Conservation (phyloP, 148 eudicot genomes). For the Cornus kousa region DNA sequence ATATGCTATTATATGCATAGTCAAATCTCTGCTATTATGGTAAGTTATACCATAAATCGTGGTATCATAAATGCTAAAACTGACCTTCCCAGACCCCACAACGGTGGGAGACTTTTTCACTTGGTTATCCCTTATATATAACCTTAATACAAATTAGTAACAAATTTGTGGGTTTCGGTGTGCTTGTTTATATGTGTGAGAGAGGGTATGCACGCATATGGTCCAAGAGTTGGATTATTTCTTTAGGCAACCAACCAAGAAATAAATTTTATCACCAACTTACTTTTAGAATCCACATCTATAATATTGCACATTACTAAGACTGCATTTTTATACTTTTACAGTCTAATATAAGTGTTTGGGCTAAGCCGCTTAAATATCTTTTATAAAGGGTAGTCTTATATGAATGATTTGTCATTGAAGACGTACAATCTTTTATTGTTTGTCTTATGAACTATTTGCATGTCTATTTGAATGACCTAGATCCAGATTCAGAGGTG, state of each 20-base stretch:
- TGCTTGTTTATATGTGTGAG: too few relatives aligned
- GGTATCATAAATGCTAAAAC: too few relatives aligned
- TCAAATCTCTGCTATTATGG: too few relatives aligned
- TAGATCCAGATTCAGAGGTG: conserved; percentile 93
- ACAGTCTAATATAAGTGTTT: not conserved
- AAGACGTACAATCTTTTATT: not conserved
- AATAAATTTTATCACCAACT: not conserved
- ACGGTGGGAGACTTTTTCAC: too few relatives aligned
- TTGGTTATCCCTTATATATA: too few relatives aligned
- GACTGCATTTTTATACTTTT: not conserved
- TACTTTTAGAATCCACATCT: not conserved
- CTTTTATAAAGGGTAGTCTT: not conserved
- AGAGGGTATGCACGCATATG: not conserved
- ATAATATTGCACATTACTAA: not conserved
- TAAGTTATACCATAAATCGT: too few relatives aligned
- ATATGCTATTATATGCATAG: too few relatives aligned
- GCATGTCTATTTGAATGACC: conserved; percentile 6
- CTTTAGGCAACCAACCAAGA: not conserved
- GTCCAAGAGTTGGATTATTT: not conserved
- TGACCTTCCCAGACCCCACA: too few relatives aligned
- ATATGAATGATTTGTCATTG: not conserved
- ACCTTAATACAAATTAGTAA: too few relatives aligned
- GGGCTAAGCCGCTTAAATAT: too few relatives aligned
- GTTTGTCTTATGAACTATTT: not conserved
- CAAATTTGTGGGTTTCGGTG: too few relatives aligned